Conservation (phyloP, 306 rosid genomes). For the Gillenia trifoliata region DNA sequence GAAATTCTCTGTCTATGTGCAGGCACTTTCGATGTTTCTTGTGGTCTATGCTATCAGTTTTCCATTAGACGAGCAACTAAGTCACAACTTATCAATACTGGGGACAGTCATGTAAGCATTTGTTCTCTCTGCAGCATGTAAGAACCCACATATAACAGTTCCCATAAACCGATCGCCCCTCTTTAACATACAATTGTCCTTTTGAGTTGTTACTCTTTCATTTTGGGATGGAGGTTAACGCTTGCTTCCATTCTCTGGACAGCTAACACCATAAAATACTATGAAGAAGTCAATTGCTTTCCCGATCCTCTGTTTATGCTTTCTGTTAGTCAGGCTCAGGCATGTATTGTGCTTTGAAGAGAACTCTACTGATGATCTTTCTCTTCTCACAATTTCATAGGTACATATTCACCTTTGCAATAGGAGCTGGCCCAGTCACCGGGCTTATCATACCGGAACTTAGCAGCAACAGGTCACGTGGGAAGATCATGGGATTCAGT, state of each 20-base stretch:
- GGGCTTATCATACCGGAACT: constrained; percentile 87
- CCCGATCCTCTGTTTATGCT: not conserved
- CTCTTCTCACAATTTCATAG: constrained; percentile 23
- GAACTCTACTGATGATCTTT: constrained; percentile 3
- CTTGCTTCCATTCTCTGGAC: not conserved
- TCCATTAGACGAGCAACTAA: constrained; percentile 55
- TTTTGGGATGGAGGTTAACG: not conserved
- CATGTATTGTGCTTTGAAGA: not conserved
- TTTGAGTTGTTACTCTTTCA: not conserved
- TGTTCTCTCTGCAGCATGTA: constrained; percentile 11
- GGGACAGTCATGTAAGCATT: constrained; percentile 74
- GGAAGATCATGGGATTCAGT: constrained; percentile 88
- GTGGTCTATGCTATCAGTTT: constrained; percentile 49
- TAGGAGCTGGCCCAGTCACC: constrained; percentile 92
- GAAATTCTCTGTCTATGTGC: constrained; percentile 23
- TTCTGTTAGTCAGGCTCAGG: not conserved
- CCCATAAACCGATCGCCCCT: not conserved
- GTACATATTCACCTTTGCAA: constrained; percentile 78
- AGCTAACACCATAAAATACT: not conserved
- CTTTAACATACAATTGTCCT: not conserved
- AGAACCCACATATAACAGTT: not conserved
- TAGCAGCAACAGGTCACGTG: constrained; percentile 78
- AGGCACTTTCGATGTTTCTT: constrained; percentile 80
- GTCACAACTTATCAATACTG: constrained; percentile 63
- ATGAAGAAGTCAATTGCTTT: not conserved